Evolutionary conservation across 177 flowering plant genomes (phyloP), one percentile per base, ranked within the genome.

Genomic region (Vitis hybrid): DNA sequence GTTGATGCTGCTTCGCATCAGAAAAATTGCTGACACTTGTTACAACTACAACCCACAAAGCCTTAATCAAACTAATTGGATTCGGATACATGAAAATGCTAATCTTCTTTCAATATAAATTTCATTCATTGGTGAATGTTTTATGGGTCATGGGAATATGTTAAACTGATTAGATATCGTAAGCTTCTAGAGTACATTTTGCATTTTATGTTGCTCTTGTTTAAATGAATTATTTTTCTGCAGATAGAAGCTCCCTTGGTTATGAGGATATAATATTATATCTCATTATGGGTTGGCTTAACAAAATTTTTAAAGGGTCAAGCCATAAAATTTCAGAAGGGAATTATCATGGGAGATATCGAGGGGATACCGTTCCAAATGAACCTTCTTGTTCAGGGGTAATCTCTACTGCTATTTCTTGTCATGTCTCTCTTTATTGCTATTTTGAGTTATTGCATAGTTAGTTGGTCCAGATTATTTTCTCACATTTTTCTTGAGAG

Each of bases 371-470:
- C 15, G 60, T 71, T 71, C 81, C 66, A 81, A 81, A 77, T 27
- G 85, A 76, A 30, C 89, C 91, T 69, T 78, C 97, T 41, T 78
- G 57, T 79, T 76, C 94, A 24, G 74, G 69, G 93, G 94, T 90
- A 83, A 70, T 53, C 66, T 50, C 13, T 3, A 54, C 56, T 55
- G 30, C 7, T 12, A 58, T 57, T 50, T 58, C 12, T 61, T 32
- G 57, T 20, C 50, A 55, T 53, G n/a, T 67, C 67, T 58, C 15
- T 64, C 46, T 35, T 35, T 35, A 4, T 35, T 35, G 46, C 46
- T 35, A 35, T 64, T 12, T 41, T 53, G 21, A 17, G 13, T 10
- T 66, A 18, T 69, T 61, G 66, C 50, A 65, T 21, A n/a, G 46
- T 30, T 63, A 35, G 0, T 35, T 35, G 48, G 24, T 14, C 32